Conservation (phyloP, 164 flowering plant species). For the Malania oleifera region DNA sequence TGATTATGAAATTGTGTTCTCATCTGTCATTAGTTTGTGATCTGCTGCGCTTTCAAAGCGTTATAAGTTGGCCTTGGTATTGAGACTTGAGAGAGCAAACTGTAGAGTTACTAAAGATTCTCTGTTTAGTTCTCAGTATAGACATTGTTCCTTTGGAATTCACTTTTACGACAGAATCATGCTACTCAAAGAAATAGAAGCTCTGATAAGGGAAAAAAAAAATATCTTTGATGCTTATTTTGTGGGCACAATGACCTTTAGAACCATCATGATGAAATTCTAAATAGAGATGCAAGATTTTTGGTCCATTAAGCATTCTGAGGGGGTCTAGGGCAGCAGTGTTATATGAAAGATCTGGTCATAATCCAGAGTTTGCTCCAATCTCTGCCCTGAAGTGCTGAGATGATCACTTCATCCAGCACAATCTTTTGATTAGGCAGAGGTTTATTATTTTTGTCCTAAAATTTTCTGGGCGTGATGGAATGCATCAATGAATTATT, state of each 20-base stretch:
- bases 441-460: background rate
- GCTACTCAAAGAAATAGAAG: conserved; percentile 6
- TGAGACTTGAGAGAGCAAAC: background rate
- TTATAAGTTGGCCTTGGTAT: conserved; percentile 3
- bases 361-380: background rate
- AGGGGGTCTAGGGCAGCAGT: background rate
- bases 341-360: background rate
- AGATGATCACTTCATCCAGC: background rate
- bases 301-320: background rate
- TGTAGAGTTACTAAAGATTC: conserved; percentile 12
- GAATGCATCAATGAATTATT: background rate
- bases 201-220: background rate
- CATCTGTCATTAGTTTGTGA: conserved; percentile 6
- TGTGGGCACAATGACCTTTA: background rate
- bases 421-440: background rate
- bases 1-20: conserved; percentile 7
- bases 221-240: background rate
- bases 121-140: conserved; percentile 2
- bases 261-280: conserved; percentile 2
- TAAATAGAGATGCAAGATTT: background rate
- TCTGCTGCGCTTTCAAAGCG: conserved; percentile 4
- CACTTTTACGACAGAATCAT: background rate
- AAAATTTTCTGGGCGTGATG: background rate
- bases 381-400: background rate
- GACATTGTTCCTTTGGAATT: conserved; percentile 11